A percentile compares a stretch with the other conserved stretches of the same genome.
These are phyloP conservation scores for Austroboletus novae-zelandiae DNA, from an alignment of 1,284 basidiomycete genomes.

Conservation along the genomic window DNA sequence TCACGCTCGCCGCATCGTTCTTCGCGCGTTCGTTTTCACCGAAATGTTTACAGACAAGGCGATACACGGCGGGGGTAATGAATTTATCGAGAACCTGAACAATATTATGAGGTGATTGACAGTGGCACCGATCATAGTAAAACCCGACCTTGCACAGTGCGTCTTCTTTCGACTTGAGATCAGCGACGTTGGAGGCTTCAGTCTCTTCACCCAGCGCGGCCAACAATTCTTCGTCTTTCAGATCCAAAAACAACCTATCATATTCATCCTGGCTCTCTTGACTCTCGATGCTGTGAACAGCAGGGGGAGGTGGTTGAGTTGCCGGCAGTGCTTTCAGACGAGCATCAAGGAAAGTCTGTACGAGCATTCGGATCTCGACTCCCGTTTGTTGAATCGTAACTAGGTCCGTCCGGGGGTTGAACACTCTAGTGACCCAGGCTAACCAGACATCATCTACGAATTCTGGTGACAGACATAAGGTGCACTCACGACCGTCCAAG, in stretches of 20 bases:
- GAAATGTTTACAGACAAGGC: conserved; percentile 55
- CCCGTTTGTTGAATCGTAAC: conserved; percentile 33
- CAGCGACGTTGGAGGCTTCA: conserved; percentile 20
- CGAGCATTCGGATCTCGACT: conserved; percentile 34
- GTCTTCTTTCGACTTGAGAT: conserved; percentile 41
- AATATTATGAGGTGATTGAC: conserved; percentile 6
- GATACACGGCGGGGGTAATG: conserved; percentile 62
- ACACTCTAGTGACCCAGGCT: conserved; percentile 66
- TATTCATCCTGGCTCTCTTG: conserved; percentile 81
- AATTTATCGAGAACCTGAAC: conserved; percentile 51
- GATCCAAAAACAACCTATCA: conserved; percentile 52
- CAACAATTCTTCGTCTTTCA: conserved; percentile 59
- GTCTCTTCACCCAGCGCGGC: conserved; percentile 47
- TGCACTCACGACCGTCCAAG: conserved; percentile 55
- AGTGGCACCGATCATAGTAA: background rate
- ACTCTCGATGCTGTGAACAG: conserved; percentile 34
- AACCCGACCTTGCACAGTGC: conserved; percentile 41
- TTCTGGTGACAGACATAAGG: background rate
- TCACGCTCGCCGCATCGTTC: conserved; percentile 29
- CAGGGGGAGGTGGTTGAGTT: conserved; percentile 39
- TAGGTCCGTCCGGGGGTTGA: conserved; percentile 45
- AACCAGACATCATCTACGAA: conserved; percentile 10
- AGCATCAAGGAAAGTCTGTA: conserved; percentile 66
- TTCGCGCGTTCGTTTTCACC: conserved; percentile 34
- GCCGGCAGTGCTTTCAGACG: conserved; percentile 51